These are phyloP conservation scores for Trifolium subterraneum DNA, from an alignment of 306 rosid genomes.

Conservation along the genomic window DNA sequence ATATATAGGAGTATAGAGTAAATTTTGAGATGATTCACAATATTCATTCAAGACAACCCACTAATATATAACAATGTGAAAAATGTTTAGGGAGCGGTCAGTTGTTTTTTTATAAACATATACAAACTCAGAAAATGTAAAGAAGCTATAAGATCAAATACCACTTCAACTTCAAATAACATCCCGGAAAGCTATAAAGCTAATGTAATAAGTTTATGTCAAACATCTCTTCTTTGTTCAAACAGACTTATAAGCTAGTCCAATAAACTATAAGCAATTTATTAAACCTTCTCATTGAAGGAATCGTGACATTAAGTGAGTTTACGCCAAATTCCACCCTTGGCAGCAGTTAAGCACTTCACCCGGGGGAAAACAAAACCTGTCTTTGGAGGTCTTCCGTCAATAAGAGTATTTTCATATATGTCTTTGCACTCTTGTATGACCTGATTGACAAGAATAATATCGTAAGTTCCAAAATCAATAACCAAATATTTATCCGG, in stretches of 20 bases:
- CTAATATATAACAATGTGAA: neutral
- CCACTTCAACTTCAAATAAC: neutral
- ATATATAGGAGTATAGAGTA: neutral
- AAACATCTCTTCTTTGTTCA: neutral
- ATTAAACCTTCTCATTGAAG: neutral
- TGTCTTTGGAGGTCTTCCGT: constrained; percentile 76
- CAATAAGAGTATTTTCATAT: constrained; percentile 82
- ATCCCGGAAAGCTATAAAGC: neutral
- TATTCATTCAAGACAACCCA: neutral
- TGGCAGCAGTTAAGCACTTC: constrained; percentile 69
- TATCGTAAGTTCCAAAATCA: constrained; percentile 28
- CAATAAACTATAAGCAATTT: neutral
- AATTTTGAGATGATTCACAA: neutral
- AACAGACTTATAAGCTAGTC: neutral
- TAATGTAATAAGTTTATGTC: neutral
- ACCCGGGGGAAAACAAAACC: constrained; percentile 86
- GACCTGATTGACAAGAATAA: constrained; percentile 60
- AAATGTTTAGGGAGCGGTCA: neutral
- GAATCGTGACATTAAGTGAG: constrained; percentile 55
- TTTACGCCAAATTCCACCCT: constrained; percentile 84
- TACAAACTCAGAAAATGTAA: neutral
- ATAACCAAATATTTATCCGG: constrained; percentile 8
- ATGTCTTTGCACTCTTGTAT: constrained; percentile 98
- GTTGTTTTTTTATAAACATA: neutral
- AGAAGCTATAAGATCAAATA: neutral